Base-by-base conservation (phyloP, 495 filamentous ascomycete species). In the Cercophora samala region DNA sequence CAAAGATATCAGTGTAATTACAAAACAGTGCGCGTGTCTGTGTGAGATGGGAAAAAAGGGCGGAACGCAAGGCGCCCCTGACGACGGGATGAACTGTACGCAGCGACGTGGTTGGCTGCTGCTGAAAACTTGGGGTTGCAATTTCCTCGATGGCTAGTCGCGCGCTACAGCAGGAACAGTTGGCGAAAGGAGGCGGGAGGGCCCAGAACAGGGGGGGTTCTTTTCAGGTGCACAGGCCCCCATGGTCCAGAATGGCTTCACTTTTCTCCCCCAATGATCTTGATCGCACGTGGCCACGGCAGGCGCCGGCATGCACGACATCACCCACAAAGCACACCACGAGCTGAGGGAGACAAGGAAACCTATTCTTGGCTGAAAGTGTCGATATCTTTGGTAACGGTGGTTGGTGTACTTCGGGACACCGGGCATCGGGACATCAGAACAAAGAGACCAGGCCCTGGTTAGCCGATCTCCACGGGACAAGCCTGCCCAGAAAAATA, bases 151-250 rank as follows among this genome's bases (percentile, higher is more conserved):
- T 46, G 37, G 62, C 65, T 73, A 72, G 68, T 75, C 74, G 75
- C 74, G 75, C 75, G 75, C 74, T 74, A 73, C 70, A 67, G 70
- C 68, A 77, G 70, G 72, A 68, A 74, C 73, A 66, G 58, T 58
- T 37, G 53, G 51, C 54, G 65, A 62, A 64, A 63, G 62, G 62
- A 52, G 37, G 9, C 37, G 37, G 37, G 37, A 46, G 60, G 56
- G 61, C 32, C 25, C 37, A 55, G 53, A 60, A 65, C 60, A 51
- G 11, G 21, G 22, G 62, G 62, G 22, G n/a, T 46, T 46, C 37
- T 46, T 9, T 46, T 22, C 26, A 37, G 60, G 60, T 62, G 60
- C 24, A 62, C 60, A 19, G 60, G 26, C 26, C 29, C 29, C 26
- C 5, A 46, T 25, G 58, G 23, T 18, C n/a, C 23, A 21, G 58